phyloP scores from a whole-genome alignment of 805 yeast genomes.

The Metschnikowia colocasiae region DNA sequence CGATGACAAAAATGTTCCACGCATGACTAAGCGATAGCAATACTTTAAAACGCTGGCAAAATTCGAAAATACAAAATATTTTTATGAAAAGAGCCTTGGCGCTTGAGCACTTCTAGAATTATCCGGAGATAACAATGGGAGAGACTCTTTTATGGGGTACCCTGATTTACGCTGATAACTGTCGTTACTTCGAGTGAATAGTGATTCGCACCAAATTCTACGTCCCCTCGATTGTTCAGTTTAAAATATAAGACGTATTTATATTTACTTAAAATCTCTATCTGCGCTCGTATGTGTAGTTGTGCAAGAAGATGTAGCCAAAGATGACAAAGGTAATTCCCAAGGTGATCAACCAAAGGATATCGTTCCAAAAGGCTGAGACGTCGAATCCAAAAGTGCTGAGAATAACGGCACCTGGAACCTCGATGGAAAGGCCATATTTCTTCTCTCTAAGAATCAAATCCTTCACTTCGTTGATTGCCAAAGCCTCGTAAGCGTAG shows the following conservation, averaged over 20 bases:
- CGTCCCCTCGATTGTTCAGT: too few species aligned
- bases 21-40: too few species aligned
- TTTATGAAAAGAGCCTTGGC: neutral
- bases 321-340: slow-evolving; percentile 53
- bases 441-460: slow-evolving; percentile 81
- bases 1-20: too few species aligned
- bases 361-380: slow-evolving; percentile 67
- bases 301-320: slow-evolving; percentile 75
- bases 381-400: slow-evolving; percentile 94
- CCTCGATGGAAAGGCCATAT: slow-evolving; percentile 89
- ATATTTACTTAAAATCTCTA: slow-evolving; percentile 23
- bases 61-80: neutral
- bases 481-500: slow-evolving; percentile 89
- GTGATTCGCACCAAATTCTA: too few species aligned
- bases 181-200: too few species aligned
- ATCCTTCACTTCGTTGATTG: slow-evolving; percentile 89
- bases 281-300: slow-evolving; percentile 71
- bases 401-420: slow-evolving; percentile 95
- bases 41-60: neutral
- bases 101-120: neutral
- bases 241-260: too few species aligned
- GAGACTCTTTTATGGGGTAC: too few species aligned
- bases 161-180: too few species aligned
- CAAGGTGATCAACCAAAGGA: slow-evolving; percentile 55
- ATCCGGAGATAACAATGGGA: neutral